A percentile compares a stretch with the other conserved stretches of the same genome.
phyloP scores from a whole-genome alignment of 441 rosid genomes.

The Populus tomentosa region DNA sequence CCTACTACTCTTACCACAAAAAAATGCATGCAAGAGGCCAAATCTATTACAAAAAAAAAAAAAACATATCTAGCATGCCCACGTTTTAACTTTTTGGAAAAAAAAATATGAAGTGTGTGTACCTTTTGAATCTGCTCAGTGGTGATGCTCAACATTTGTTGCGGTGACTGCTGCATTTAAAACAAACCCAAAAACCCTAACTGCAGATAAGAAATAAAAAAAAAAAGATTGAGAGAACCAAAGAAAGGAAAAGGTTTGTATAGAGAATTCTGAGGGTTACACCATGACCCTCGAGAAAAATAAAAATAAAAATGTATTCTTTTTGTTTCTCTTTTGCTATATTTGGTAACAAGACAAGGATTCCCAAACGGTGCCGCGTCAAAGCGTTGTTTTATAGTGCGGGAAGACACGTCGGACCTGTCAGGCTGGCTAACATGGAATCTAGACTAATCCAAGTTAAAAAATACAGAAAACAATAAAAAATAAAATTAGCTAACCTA shows the following conservation, averaged over 20 bases:
- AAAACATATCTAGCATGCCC: no score
- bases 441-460: neutral
- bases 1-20: neutral
- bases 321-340: neutral
- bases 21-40: neutral
- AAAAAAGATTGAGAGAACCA: neutral
- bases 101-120: no score
- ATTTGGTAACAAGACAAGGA: neutral
- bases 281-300: neutral
- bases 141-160: constrained; percentile 13
- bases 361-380: neutral
- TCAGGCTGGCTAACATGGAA: neutral
- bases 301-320: no score
- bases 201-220: neutral
- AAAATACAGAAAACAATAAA: neutral
- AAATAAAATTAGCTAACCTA: no score
- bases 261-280: neutral
- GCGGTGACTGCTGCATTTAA: constrained; percentile 23
- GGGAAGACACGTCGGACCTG: neutral
- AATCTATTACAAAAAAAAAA: neutral
- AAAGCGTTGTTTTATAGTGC: no score
- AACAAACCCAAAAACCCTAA: constrained; percentile 10
- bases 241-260: no score
- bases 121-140: no score
- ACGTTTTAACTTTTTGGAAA: no score